phyloP scores from a whole-genome alignment of 2,329 filamentous ascomycete genomes.

The Alternaria sp. region DNA sequence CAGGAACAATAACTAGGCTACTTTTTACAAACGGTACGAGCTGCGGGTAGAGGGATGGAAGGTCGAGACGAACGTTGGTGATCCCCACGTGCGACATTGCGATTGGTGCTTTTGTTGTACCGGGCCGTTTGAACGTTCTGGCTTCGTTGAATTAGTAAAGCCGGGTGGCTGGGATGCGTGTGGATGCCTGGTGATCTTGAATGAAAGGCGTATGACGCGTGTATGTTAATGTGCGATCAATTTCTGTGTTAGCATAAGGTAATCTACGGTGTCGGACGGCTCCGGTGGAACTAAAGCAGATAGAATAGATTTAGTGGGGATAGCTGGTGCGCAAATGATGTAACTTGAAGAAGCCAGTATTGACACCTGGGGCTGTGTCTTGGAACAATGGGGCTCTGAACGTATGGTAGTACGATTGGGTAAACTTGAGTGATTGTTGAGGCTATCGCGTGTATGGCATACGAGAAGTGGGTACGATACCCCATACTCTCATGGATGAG shows the following conservation, averaged over 20 bases:
- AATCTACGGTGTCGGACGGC: conserved; percentile 6
- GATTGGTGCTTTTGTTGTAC: conserved; percentile 14
- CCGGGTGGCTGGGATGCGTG: conserved; percentile 10
- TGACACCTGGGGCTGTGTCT: not conserved
- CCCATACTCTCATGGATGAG: conserved; percentile 21
- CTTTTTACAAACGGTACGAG: conserved; percentile 9
- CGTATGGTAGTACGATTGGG: not conserved
- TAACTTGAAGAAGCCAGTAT: not conserved
- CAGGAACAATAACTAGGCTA: not conserved
- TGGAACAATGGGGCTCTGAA: conserved; percentile 1
- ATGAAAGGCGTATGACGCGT: conserved; percentile 1
- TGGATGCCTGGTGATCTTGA: conserved; percentile 1
- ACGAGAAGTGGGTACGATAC: conserved; percentile 18
- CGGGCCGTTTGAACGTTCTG: conserved; percentile 10
- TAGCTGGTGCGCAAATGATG: conserved; percentile 4
- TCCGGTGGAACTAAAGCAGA: conserved; percentile 11
- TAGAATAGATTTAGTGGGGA: conserved; percentile 11
- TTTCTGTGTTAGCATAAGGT: conserved; percentile 3
- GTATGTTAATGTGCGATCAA: conserved; percentile 2
- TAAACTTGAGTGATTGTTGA: conserved; percentile 6
- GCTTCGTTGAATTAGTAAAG: conserved; percentile 11
- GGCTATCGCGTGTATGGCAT: conserved; percentile 8
- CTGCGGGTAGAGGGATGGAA: conserved; percentile 9
- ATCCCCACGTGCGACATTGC: conserved; percentile 11
- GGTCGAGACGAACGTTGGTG: conserved; percentile 3